Evolutionary conservation across 2,329 filamentous ascomycete genomes (phyloP), one percentile per base, ranked within the genome.

Genomic region (Trichoderma pleuroti): DNA sequence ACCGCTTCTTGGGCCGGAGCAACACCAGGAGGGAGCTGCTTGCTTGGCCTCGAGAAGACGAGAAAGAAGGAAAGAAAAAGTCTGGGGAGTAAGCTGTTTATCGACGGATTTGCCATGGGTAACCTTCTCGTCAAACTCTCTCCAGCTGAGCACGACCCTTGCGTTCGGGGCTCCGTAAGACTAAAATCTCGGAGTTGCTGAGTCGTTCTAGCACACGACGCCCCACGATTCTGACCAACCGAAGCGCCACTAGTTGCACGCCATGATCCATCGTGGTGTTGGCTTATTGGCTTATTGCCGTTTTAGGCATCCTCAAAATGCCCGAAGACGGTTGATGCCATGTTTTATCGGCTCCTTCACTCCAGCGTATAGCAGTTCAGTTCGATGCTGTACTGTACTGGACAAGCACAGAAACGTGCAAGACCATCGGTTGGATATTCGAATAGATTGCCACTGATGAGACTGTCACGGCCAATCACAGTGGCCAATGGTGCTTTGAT

Each of bases 1-100:
- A 34, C 62, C 18, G 12, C 36, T 46, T 46, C 14, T 64, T 18
- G 12, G 30, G 24, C 49, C 21, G 3, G 34, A 3, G 1, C 28
- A 30, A 16, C 34, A 42, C 34, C 4, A 18, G 14, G 30, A 24
- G 16, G 9, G 11, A 64, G 42, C 10, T 12, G 28, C 30, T 32
- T 21, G 26, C 10, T 24, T 34, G 18, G n/a, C n/a, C 1, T 12
- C 14, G 1, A 10, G 34, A 59, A 30, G 16, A 12, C 30, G 39
- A 26, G 9, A 12, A 32, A 34, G 34, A 59, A 30, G 18, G 8
- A 32, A 21, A 6, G 8, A 24, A 46, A 26, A 67, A 24, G 21
- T 52, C 39, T 42, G 65, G 65, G 65, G 56, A 26, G 56, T 68
- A 66, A 32, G 63, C 63, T 56, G 63, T 56, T 66, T 66, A 54